These are phyloP conservation scores for Coniochaeta sp. DNA, from an alignment of 2,329 filamentous ascomycete species.

Conservation along the genomic window DNA sequence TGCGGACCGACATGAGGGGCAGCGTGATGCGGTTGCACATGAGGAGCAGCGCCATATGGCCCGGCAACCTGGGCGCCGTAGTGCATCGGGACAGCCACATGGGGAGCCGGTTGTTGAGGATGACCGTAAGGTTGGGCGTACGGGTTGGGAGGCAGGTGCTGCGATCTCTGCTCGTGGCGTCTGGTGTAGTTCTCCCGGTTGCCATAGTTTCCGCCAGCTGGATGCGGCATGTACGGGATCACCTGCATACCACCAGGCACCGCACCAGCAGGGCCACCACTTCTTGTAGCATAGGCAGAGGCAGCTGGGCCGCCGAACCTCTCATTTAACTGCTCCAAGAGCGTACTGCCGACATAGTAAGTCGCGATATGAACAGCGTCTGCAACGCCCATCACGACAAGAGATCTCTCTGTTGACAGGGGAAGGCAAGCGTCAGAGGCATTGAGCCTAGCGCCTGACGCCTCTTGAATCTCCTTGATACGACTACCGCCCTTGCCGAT, in stretches of 20 bases:
- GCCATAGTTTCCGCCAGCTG: conserved; percentile 85
- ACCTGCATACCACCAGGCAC: conserved; percentile 98
- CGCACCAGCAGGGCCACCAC: conserved; percentile 84
- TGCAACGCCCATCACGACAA: conserved; percentile 94
- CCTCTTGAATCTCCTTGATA: conserved; percentile 97
- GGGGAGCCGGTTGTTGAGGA: conserved; percentile 54
- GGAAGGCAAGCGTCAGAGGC: conserved; percentile 93
- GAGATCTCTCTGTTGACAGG: conserved; percentile 91
- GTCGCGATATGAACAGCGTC: conserved; percentile 98
- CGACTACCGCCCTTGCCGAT: conserved; percentile 95
- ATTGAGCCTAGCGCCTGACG: conserved; percentile 91
- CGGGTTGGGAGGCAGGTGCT: conserved; percentile 67
- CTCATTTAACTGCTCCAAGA: conserved; percentile 94
- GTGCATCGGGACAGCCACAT: conserved; percentile 61
- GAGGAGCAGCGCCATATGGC: conserved; percentile 66
- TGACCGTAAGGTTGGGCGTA: conserved; percentile 72
- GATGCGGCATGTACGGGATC: conserved; percentile 93
- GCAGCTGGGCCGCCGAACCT: conserved; percentile 92
- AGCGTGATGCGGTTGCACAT: conserved; percentile 65
- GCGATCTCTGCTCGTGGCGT: conserved; percentile 64
- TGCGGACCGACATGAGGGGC: conserved; percentile 52
- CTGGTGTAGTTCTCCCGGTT: conserved; percentile 80
- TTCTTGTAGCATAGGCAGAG: conserved; percentile 95
- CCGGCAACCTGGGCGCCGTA: conserved; percentile 71
- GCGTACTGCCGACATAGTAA: conserved; percentile 97